Base-by-base conservation (phyloP, 371 early-diverging fungal genomes). In the Catenaria anguillulae region DNA sequence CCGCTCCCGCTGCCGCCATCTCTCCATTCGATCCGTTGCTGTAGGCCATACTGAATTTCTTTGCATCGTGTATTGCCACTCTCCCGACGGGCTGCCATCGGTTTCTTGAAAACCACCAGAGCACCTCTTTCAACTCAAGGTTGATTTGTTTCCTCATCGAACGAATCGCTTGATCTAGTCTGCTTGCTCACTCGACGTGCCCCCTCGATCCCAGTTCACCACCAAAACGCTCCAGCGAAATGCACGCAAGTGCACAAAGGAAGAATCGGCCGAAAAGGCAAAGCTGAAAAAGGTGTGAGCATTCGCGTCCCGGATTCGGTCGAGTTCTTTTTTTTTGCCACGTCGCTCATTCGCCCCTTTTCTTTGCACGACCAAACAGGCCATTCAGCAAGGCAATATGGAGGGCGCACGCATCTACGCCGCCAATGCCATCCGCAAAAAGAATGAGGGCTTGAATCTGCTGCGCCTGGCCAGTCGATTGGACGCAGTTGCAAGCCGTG, bases 381-480 rank as follows among this genome's bases (percentile, higher is more conserved):
- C 94, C 23, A 89, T 97, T 60, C 88, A 92, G 74, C 84, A 88
- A 70, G 88, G 90, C 29, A 92, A 96, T 68, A 83, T 80, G 74
- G 97, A 94, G 68, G 89, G 89, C 2, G 96, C 97, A 19, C 84
- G 89, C 66, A 86, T 97, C 64, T 89, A 93, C 68, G 95, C 93
- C 3, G 81, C 88, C 10, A 93, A 93, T 67, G 93, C 93, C n/a
- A 97, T 97, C 66, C 81, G 97, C 68, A 97, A 97, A 73, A 92
- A 93, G 82, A 93, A 88, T 66, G 96, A 95, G 73, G 67, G 85
- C 2, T 75, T 95, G 42, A 92, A 97, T 68, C 67, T 93, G 40
- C 75, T 93, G 40, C 78, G 87, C 62, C 77, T 97, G 40, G 77
- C 89, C 24, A 89, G 90, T 56, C 81, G 95, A 48, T 86, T 97